Evolutionary conservation across 352 stramenopile species (phyloP), one percentile per base, ranked within the genome.

Genomic region (Globisporangium emineosum): DNA sequence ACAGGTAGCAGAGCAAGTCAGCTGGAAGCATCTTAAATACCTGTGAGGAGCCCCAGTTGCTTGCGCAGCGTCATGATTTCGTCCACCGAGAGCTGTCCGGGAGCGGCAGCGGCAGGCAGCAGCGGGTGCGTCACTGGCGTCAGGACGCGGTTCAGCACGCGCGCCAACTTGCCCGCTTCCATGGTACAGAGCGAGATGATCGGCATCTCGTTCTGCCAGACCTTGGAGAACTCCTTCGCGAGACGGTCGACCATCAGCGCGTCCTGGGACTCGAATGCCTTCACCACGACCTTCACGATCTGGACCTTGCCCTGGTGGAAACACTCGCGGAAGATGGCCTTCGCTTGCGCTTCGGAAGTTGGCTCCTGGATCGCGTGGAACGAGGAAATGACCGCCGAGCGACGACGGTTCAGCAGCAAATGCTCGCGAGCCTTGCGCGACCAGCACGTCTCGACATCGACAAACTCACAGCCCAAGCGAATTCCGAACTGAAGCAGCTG

Each of bases 371-470:
- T 77, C 43, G 86, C 81, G 57, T 94, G 86, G 70, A 80, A 94
- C 45, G 86, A 94, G 42, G 81, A 89, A 55, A 94, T 90, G 65
- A 94, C 73, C 33, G 86, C 83, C 7, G 77, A 71, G 64, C 75
- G 70, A 29, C 77, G 70, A 54, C 79, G 71, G 25, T 69, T 54
- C 25, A 70, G 62, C 29, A 92, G 62, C 50, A 94, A 32, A 0
- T 82, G 45, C 33, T 79, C 65, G 60, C 79, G 79, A 75, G 86
- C 88, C 79, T 93, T 57, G 66, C 85, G 69, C 23, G 81, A 82
- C 83, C 83, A 91, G 66, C 81, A 91, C 35, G 90, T 95, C 73
- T 99, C 97, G 45, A 99, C 87, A 73, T 99, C 97, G 42, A 99
- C 78, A 57, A 98, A 96, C 72, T 99, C 97, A 49, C 95, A 97